Percentiles rank a stretch among this genome's conserved stretches.
phyloP scores from a whole-genome alignment of 1,139 yeast species.

The Nadsonia starkeyi-henricii region DNA sequence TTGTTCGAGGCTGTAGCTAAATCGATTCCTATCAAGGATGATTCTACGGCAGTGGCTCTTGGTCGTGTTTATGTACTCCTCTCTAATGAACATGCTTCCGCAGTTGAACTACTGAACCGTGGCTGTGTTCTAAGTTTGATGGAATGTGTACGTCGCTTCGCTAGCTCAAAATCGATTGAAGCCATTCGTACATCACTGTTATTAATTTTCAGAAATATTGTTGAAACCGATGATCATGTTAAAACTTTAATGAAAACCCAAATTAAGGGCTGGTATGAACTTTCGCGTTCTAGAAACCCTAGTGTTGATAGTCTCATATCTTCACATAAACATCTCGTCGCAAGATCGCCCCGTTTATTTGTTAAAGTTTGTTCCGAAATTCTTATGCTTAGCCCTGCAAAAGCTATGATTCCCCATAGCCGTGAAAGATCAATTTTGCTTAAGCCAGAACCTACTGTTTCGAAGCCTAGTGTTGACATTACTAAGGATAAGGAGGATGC shows the following conservation, averaged over 20 bases:
- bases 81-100: conserved; percentile 32
- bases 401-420: conserved; percentile 1
- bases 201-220: conserved; percentile 50
- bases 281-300: conserved; percentile 22
- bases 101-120: conserved; percentile 32
- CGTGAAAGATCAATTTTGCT: not conserved
- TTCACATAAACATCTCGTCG: conserved; percentile 40
- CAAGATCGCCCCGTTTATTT: conserved; percentile 46
- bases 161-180: conserved; percentile 17
- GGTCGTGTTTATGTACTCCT: conserved; percentile 40
- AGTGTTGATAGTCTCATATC: conserved; percentile 42
- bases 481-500: conserved; percentile 18
- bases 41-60: conserved; percentile 36
- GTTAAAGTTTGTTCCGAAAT: conserved; percentile 30
- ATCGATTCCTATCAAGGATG: conserved; percentile 28
- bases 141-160: conserved; percentile 16
- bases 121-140: conserved; percentile 26
- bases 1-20: conserved; percentile 33
- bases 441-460: conserved; percentile 1
- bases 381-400: conserved; percentile 27
- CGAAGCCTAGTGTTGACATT: not conserved
- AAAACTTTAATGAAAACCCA: conserved; percentile 31
- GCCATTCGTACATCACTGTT: conserved; percentile 20
- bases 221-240: conserved; percentile 46
- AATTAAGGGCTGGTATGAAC: conserved; percentile 22